Evolutionary conservation across 2,329 filamentous ascomycete genomes (phyloP).

Genomic region (Fusarium continuum): DNA sequence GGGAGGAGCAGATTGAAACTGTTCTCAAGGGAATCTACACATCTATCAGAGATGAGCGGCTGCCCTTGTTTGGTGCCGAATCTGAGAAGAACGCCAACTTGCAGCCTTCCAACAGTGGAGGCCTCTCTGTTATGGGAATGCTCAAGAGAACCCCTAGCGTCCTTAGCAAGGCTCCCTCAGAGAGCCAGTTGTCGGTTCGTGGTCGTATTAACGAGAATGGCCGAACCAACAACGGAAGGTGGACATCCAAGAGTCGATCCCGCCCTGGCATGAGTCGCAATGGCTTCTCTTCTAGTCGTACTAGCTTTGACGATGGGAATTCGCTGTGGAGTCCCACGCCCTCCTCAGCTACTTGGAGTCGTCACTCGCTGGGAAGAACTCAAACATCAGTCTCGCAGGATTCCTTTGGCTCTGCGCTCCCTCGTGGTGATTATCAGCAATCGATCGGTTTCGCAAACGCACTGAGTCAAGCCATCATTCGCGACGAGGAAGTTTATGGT

Average conservation of each 20-base stretch:
- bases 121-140: slow-evolving; percentile 77
- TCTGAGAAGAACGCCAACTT: slow-evolving; percentile 52
- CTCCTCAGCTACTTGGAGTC: slow-evolving; percentile 96
- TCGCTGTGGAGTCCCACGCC: slow-evolving; percentile 87
- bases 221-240: slow-evolving; percentile 69
- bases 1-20: slow-evolving; percentile 90
- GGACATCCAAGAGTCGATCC: slow-evolving; percentile 87
- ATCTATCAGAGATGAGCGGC: slow-evolving; percentile 85
- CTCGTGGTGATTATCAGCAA: slow-evolving; percentile 86
- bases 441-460: slow-evolving; percentile 98
- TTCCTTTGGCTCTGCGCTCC: slow-evolving; percentile 81
- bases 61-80: slow-evolving; percentile 83
- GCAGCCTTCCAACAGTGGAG: slow-evolving; percentile 64
- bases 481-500: slow-evolving; percentile 77
- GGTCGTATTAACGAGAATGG: slow-evolving; percentile 72
- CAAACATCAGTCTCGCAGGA: slow-evolving; percentile 93
- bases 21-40: slow-evolving; percentile 91
- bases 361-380: slow-evolving; percentile 89
- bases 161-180: slow-evolving; percentile 91
- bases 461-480: slow-evolving; percentile 93
- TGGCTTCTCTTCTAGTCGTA: slow-evolving; percentile 88
- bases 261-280: slow-evolving; percentile 77
- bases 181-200: slow-evolving; percentile 73
- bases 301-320: slow-evolving; percentile 89
- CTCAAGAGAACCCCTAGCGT: slow-evolving; percentile 89